Base-by-base conservation (phyloP, 345 rosid genomes). In the Psidium friedrichsthalianum region DNA sequence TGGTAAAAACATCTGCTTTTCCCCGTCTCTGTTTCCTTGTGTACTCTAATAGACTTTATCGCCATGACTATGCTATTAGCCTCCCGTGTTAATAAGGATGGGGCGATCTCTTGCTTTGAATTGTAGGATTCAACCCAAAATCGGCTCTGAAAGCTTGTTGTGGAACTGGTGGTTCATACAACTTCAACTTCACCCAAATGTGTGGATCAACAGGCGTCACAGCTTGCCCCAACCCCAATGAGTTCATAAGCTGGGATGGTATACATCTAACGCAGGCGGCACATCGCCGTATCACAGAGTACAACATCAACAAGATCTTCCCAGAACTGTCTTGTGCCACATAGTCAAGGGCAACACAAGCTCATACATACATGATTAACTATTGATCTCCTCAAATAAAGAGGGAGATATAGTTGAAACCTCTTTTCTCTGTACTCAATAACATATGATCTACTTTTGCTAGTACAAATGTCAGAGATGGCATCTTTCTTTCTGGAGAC, bases 181-280 rank as follows among this genome's bases (percentile, higher is more conserved):
- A 85, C 86, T 85, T 40, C 51, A 49, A 69, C 56, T 20, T 13
- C 56, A 27, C 55, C 78, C 76, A 20, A 44, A 27, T 82, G 56
- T 87, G 89, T 56, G 89, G 89, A 87, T 82, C 83, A 3, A 29
- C 74, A 0, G 83, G 78, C 3, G 83, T 87, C 54, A 52, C 32
- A 0, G 86, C 83, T 69, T 85, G 89, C 56, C 85, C 85, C 9
- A 64, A 85, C 53, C 89, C 89, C 4, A 55, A 74, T 13, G 3
- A 57, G 82, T 56, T 51, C 85, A 85, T 87, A 42, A 85, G 85
- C 74, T 87, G 89, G 89, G 89, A 87, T 36, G 89, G 89, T 47
- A 22, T 85, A 44, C 89, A 87, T 56, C 81, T 85, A n/a, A 87
- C 89, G 0, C 86, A 87, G 57, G 58, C 42, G 11, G 86, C 81